phyloP scores from a whole-genome alignment of 2,329 filamentous ascomycete species.

The Exutisphaerella laricina region DNA sequence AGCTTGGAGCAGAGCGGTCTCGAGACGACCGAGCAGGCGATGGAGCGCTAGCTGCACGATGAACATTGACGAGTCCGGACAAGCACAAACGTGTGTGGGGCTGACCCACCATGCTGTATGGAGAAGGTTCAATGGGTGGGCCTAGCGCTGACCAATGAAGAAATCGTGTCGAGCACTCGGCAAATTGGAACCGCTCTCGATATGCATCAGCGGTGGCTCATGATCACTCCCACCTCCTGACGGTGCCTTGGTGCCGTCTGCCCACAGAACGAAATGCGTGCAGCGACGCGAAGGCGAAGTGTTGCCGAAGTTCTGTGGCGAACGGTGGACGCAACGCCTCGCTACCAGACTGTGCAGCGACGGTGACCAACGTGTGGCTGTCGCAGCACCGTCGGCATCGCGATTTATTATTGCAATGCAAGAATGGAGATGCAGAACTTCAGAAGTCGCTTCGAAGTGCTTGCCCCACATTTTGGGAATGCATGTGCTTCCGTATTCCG shows the following conservation, averaged over 20 bases:
- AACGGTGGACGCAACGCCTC: not conserved
- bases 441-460: too few relatives aligned
- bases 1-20: constrained; percentile 1
- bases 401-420: not conserved
- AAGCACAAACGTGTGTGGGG: too few relatives aligned
- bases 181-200: constrained; percentile 20
- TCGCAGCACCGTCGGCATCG: not conserved
- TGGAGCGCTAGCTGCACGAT: constrained; percentile 7
- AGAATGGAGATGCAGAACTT: too few relatives aligned
- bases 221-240: too few relatives aligned
- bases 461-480: too few relatives aligned
- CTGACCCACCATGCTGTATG: not conserved
- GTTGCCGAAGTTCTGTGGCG: not conserved
- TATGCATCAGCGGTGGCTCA: too few relatives aligned
- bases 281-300: too few relatives aligned
- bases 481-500: too few relatives aligned
- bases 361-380: not conserved
- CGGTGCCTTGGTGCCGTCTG: constrained; percentile 4
- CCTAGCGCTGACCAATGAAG: constrained; percentile 18
- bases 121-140: constrained; percentile 3
- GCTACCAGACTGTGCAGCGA: not conserved
- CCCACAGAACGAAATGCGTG: not conserved
- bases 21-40: constrained; percentile 5
- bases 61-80: constrained; percentile 8
- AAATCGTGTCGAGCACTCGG: constrained; percentile 8